These are phyloP conservation scores for Hymenotorrendiella dingleyae DNA, from an alignment of 2,329 filamentous ascomycete species.

Conservation along the genomic window DNA sequence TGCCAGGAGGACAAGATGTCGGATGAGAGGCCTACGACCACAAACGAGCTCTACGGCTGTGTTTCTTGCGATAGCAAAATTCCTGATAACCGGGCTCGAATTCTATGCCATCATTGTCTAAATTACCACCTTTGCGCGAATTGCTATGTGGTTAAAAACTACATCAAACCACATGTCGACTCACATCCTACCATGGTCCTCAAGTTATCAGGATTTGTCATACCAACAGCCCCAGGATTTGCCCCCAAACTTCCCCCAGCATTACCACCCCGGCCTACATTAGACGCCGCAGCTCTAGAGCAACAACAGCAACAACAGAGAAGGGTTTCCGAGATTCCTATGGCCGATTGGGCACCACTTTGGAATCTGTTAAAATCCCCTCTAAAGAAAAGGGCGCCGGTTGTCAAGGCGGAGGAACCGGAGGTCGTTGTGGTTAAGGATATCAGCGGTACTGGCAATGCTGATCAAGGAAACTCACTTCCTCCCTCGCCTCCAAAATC, in stretches of 20 bases:
- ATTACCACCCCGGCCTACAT: constrained; percentile 12
- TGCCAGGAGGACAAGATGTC: neutral
- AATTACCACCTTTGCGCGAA: constrained; percentile 24
- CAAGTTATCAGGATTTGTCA: constrained; percentile 16
- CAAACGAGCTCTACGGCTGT: constrained; percentile 5
- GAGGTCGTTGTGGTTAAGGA: neutral
- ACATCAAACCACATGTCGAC: constrained; percentile 11
- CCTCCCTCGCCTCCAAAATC: constrained; percentile 13
- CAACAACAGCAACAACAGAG: constrained; percentile 1
- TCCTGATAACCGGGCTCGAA: constrained; percentile 3
- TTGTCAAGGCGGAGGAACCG: neutral
- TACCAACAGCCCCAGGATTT: constrained; percentile 13
- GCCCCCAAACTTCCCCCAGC: constrained; percentile 11
- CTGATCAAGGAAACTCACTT: neutral
- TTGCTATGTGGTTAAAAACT: constrained; percentile 21
- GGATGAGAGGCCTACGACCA: neutral
- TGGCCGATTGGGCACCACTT: constrained; percentile 23
- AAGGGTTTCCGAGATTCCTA: constrained; percentile 19
- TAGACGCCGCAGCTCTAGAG: neutral
- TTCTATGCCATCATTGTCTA: constrained; percentile 7
- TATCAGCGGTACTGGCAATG: constrained; percentile 1
- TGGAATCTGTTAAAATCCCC: constrained; percentile 24
- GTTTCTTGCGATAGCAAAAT: constrained; percentile 5
- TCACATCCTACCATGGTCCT: constrained; percentile 16
- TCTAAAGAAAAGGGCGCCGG: constrained; percentile 12